Evolutionary conservation across 208 protist genomes (phyloP).

Genomic region (Crithidia sp.): DNA sequence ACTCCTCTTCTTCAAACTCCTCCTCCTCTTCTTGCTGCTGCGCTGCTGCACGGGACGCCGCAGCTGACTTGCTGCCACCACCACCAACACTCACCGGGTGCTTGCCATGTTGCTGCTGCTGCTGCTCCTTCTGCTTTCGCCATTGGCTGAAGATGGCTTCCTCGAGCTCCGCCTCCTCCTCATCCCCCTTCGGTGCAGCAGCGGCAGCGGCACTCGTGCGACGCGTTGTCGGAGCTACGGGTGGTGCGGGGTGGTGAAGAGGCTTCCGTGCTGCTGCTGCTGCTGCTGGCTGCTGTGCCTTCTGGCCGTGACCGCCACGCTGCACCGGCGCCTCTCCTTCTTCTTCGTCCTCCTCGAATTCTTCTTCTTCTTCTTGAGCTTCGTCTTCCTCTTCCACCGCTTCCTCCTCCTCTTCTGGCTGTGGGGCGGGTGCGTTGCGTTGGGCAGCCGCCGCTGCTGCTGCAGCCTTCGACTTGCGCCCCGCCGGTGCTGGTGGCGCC

Average conservation of each 20-base stretch:
- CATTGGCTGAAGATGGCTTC: conserved; percentile 28
- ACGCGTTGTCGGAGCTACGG: conserved; percentile 13
- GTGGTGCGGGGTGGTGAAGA: conserved; percentile 8
- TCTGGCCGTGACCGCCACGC: too few relatives aligned
- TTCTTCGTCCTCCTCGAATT: conserved; percentile 31
- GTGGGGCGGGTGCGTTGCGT: neutral
- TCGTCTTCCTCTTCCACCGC: neutral
- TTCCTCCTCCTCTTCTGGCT: neutral
- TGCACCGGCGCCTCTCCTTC: conserved; percentile 16
- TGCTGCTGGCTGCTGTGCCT: neutral
- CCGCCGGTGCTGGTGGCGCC: conserved; percentile 9
- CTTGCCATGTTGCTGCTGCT: conserved; percentile 13
- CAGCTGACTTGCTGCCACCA: conserved; percentile 2
- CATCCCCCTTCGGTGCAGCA: neutral
- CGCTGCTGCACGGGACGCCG: neutral
- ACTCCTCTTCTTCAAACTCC: conserved; percentile 22
- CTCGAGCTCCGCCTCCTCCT: conserved; percentile 28
- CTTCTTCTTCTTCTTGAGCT: neutral
- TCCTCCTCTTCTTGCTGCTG: conserved; percentile 5
- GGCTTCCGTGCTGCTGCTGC: neutral
- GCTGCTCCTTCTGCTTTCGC: conserved; percentile 29
- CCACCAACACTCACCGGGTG: conserved; percentile 32
- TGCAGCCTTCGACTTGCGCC: neutral
- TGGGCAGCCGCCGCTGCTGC: conserved; percentile 1
- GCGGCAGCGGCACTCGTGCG: conserved; percentile 5